These are phyloP conservation scores for Comarum palustre DNA, from an alignment of 306 rosid species.

Conservation along the genomic window DNA sequence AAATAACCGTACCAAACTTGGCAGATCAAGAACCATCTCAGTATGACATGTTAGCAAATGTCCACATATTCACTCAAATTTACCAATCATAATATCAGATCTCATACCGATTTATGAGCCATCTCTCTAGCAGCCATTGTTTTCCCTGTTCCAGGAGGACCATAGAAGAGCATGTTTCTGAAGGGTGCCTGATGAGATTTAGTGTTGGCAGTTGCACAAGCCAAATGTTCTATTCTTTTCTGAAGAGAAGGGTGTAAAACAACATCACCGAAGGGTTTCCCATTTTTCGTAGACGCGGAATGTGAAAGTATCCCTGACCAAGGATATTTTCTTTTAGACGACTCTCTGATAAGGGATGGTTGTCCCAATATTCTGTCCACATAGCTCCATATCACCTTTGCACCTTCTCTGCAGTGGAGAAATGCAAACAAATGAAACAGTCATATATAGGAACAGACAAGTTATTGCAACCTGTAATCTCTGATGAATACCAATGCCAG, in stretches of 20 bases:
- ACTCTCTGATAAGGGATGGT: slow-evolving; percentile 90
- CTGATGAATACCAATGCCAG: background rate
- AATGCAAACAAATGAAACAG: slow-evolving; percentile 15
- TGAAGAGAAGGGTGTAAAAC: slow-evolving; percentile 82
- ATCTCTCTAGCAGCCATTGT: slow-evolving; percentile 98
- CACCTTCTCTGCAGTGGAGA: slow-evolving; percentile 80
- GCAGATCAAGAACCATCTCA: background rate
- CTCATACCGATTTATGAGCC: slow-evolving; percentile 87
- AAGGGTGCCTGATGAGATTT: slow-evolving; percentile 96
- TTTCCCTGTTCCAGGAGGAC: slow-evolving; percentile 99
- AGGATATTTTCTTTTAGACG: slow-evolving; percentile 92
- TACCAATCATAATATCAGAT: background rate
- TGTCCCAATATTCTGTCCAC: slow-evolving; percentile 97
- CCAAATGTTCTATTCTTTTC: slow-evolving; percentile 78
- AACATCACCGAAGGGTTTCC: slow-evolving; percentile 84
- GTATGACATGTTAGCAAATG: background rate
- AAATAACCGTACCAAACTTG: background rate
- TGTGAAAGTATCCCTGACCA: slow-evolving; percentile 84
- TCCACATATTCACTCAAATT: background rate
- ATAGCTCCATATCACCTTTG: slow-evolving; percentile 95
- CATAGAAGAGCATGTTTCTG: slow-evolving; percentile 94
- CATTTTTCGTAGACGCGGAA: slow-evolving; percentile 43
- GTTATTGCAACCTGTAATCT: slow-evolving; percentile 5
- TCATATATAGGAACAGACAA: slow-evolving; percentile 1
- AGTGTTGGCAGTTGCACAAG: slow-evolving; percentile 90